phyloP scores from a whole-genome alignment of 2,329 filamentous ascomycete genomes.

The Hypoxylon sp. region DNA sequence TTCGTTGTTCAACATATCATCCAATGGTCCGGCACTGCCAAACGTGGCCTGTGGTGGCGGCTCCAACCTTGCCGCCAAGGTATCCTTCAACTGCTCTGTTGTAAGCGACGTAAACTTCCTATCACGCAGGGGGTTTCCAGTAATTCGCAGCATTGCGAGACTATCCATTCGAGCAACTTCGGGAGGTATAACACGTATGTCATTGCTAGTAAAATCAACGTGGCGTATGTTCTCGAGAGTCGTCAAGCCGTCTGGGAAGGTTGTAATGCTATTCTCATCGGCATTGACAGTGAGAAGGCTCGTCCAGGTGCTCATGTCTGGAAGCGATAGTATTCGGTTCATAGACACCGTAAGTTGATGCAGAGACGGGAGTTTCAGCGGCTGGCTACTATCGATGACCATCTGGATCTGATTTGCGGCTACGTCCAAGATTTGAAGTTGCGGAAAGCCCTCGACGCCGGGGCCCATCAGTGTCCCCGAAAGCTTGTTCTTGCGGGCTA shows the following conservation, averaged over 20 bases:
- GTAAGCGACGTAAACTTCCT: conserved; percentile 84
- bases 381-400: conserved; percentile 44
- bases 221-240: conserved; percentile 73
- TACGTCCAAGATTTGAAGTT: conserved; percentile 79
- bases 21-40: conserved; percentile 37
- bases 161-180: conserved; percentile 81
- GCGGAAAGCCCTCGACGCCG: conserved; percentile 63
- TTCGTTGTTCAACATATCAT: conserved; percentile 41
- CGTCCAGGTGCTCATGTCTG: conserved; percentile 77
- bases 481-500: conserved; percentile 80
- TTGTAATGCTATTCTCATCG: conserved; percentile 81
- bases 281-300: conserved; percentile 76
- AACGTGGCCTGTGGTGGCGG: conserved; percentile 53
- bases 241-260: conserved; percentile 79
- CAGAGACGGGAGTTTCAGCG: conserved; percentile 72
- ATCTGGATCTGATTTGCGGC: conserved; percentile 69
- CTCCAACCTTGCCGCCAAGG: conserved; percentile 71
- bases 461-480: conserved; percentile 74
- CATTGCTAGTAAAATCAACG: conserved; percentile 85
- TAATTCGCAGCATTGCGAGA: conserved; percentile 76
- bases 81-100: conserved; percentile 81
- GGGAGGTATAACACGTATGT: conserved; percentile 77
- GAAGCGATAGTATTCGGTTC: conserved; percentile 78
- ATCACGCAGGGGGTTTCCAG: conserved; percentile 89
- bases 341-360: conserved; percentile 79